Evolutionary conservation across 2,329 filamentous ascomycete species (phyloP).

Genomic region (Fusarium tupiense): DNA sequence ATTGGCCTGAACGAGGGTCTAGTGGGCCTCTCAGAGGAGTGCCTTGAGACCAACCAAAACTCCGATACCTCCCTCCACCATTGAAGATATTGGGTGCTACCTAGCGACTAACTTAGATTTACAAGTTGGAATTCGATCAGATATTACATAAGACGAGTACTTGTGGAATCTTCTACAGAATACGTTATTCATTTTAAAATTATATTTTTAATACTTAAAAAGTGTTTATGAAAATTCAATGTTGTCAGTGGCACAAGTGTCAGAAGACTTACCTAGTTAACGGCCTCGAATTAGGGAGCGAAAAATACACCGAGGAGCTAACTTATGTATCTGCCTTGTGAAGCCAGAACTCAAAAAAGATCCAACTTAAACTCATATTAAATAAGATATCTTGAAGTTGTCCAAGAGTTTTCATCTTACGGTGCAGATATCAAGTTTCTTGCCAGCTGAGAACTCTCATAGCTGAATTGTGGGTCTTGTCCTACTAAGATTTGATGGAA

Average conservation of each 20-base stretch:
- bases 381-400: not conserved
- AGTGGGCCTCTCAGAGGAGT: not conserved
- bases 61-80: not conserved
- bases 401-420: not conserved
- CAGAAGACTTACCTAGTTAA: not conserved
- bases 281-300: not conserved
- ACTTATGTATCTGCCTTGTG: not conserved
- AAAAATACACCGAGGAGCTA: not conserved
- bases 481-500: not conserved
- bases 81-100: too few relatives aligned
- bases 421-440: not conserved
- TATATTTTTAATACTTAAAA: too few relatives aligned
- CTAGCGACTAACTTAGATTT: not conserved
- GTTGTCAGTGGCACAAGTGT: not conserved
- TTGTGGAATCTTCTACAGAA: not conserved
- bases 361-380: not conserved
- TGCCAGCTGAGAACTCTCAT: not conserved
- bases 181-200: not conserved
- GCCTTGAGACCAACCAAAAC: not conserved
- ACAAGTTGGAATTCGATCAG: not conserved
- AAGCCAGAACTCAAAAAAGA: not conserved
- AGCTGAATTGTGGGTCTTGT: not conserved
- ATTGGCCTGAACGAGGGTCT: slow-evolving; percentile 17
- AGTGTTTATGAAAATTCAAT: not conserved
- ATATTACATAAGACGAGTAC: not conserved